Percentiles rank a stretch among this genome's conserved stretches.
These are phyloP conservation scores for Pseudohalonectria lignicola DNA, from an alignment of 2,329 filamentous ascomycete genomes.

Conservation along the genomic window DNA sequence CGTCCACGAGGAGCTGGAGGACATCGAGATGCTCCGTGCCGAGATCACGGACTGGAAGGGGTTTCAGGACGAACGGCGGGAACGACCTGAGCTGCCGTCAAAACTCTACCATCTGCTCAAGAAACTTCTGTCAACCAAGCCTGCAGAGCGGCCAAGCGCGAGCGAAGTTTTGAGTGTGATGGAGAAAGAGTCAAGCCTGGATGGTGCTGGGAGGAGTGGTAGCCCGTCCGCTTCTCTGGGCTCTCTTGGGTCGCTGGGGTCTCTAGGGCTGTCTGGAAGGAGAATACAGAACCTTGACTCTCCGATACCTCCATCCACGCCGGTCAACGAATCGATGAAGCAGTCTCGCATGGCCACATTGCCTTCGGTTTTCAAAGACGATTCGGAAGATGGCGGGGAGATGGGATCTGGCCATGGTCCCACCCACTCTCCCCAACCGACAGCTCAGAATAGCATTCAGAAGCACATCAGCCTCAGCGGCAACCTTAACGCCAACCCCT, in stretches of 20 bases:
- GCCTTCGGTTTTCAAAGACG: too few species aligned
- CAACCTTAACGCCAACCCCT: constrained; percentile 13
- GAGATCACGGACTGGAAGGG: constrained; percentile 86
- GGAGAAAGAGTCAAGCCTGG: constrained; percentile 49
- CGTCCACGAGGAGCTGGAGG: constrained; percentile 83
- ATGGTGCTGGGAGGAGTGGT: constrained; percentile 22
- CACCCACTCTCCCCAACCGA: constrained; percentile 13
- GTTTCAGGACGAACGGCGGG: constrained; percentile 65
- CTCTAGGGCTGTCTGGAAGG: constrained; percentile 28
- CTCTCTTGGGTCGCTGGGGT: constrained; percentile 2
- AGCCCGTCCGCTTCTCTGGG: constrained; percentile 14
- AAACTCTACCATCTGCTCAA: constrained; percentile 80
- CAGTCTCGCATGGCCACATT: too few species aligned
- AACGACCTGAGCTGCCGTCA: constrained; percentile 72
- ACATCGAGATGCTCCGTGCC: constrained; percentile 70
- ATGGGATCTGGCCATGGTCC: background rate
- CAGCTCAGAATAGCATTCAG: constrained; percentile 17
- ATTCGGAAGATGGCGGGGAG: too few species aligned
- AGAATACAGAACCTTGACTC: constrained; percentile 47
- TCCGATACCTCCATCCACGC: constrained; percentile 35
- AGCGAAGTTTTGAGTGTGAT: constrained; percentile 75
- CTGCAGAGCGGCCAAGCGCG: constrained; percentile 67
- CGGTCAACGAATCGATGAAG: constrained; percentile 23
- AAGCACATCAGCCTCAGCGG: too few species aligned
- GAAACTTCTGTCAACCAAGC: constrained; percentile 66